Evolutionary conservation across 2,329 filamentous ascomycete species (phyloP).

Genomic region (Pseudogymnoascus sp.): DNA sequence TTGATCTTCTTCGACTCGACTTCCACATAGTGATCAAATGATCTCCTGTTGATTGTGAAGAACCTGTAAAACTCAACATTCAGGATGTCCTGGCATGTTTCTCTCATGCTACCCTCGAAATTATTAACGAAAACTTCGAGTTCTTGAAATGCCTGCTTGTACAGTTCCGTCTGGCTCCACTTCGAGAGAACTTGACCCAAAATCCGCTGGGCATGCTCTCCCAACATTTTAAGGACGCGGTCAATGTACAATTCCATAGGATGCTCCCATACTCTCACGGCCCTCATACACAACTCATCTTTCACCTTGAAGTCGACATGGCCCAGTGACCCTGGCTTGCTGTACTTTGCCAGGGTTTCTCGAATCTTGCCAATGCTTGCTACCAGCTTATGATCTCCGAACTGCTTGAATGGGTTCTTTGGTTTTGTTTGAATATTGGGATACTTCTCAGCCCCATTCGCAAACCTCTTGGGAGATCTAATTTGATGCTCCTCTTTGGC

Average conservation of each 20-base stretch:
- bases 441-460: neutral
- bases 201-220: conserved; percentile 29
- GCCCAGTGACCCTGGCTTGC: conserved; percentile 48
- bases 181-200: conserved; percentile 39
- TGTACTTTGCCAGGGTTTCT: conserved; percentile 44
- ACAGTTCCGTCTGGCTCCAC: conserved; percentile 43
- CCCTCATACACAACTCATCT: conserved; percentile 47
- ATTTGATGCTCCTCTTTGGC: neutral
- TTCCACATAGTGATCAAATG: conserved; percentile 37
- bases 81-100: conserved; percentile 37
- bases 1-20: conserved; percentile 39
- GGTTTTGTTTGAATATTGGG: neutral
- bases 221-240: conserved; percentile 40
- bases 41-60: conserved; percentile 48
- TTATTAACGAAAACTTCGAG: conserved; percentile 23
- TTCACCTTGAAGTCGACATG: conserved; percentile 53
- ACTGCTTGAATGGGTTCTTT: neutral
- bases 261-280: conserved; percentile 48
- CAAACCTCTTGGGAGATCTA: neutral
- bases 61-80: conserved; percentile 45
- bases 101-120: conserved; percentile 14
- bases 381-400: neutral
- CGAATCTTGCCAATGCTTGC: conserved; percentile 36
- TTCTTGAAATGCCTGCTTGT: conserved; percentile 37
- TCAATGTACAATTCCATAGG: conserved; percentile 39